Evolutionary conservation across 345 rosid species (phyloP).

Genomic region (Eucalyptus sp.): DNA sequence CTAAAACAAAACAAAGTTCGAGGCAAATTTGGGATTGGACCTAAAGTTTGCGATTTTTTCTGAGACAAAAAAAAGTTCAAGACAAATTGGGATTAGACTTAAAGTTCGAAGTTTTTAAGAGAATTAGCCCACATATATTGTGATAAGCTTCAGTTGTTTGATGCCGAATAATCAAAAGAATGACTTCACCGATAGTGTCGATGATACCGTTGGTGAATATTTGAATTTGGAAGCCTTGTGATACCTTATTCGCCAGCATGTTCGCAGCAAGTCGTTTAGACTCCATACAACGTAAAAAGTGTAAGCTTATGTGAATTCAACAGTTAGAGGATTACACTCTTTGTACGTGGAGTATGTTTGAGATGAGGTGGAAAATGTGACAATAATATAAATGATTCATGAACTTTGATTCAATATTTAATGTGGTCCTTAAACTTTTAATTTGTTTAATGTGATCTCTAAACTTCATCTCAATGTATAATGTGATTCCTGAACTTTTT

Average conservation of each 20-base stretch:
- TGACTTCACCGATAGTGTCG: neutral
- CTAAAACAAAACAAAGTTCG: too few relatives aligned
- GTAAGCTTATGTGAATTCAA: neutral
- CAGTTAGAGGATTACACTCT: too few relatives aligned
- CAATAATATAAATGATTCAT: rapidly evolving
- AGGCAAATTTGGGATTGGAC: too few relatives aligned
- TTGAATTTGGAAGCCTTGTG: neutral
- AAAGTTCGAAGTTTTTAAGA: too few relatives aligned
- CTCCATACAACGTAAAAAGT: neutral
- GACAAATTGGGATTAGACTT: too few relatives aligned
- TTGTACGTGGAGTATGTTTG: neutral
- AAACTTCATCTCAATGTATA: rapidly evolving
- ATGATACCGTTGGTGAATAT: neutral
- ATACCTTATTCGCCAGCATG: neutral
- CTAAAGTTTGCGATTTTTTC: too few relatives aligned
- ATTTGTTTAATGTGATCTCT: rapidly evolving
- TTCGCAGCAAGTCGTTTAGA: neutral
- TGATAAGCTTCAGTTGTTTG: too few relatives aligned
- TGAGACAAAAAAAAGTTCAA: too few relatives aligned
- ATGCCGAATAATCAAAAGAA: neutral
- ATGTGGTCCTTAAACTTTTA: too few relatives aligned
- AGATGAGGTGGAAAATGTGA: neutral
- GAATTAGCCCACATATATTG: too few relatives aligned
- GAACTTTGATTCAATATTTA: rapidly evolving
- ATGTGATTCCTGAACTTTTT: rapidly evolving